Percentiles rank a stretch among this genome's conserved stretches.
Conservation (phyloP, 2,329 filamentous ascomycete genomes). For the Ophiostoma sp. region DNA sequence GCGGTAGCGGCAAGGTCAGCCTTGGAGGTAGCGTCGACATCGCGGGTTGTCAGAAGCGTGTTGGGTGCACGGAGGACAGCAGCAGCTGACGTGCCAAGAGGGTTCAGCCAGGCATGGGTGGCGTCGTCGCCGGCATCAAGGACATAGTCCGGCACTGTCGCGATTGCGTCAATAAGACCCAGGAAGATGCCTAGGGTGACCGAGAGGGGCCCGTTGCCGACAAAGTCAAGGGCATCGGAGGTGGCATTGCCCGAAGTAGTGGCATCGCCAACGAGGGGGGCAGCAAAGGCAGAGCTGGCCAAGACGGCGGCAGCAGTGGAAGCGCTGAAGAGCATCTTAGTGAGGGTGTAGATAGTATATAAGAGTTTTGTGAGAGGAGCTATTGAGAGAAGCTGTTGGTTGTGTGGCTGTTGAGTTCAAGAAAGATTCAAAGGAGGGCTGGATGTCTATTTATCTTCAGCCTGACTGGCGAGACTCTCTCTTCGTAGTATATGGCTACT, state of each 20-base stretch:
- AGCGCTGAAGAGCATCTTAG: background rate
- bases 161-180: conserved; percentile 16
- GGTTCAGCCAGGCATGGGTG: conserved; percentile 17
- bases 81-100: conserved; percentile 9
- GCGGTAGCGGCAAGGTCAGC: background rate
- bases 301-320: background rate
- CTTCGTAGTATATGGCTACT: no score
- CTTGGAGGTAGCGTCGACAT: background rate
- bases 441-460: no score
- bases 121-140: conserved; percentile 19
- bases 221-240: conserved; percentile 5
- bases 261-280: background rate
- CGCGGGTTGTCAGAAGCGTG: background rate
- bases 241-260: background rate
- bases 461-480: no score
- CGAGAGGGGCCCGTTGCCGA: conserved; percentile 16
- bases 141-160: conserved; percentile 16
- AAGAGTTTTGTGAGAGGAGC: no score
- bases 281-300: background rate
- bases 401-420: no score
- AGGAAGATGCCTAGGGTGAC: conserved; percentile 19
- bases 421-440: no score
- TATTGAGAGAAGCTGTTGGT: background rate
- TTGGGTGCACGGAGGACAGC: conserved; percentile 2
- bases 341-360: no score